A percentile compares a stretch with the other conserved stretches of the same genome.
These are phyloP conservation scores for Prosopis cineraria DNA, from an alignment of 306 rosid genomes.

Conservation along the genomic window DNA sequence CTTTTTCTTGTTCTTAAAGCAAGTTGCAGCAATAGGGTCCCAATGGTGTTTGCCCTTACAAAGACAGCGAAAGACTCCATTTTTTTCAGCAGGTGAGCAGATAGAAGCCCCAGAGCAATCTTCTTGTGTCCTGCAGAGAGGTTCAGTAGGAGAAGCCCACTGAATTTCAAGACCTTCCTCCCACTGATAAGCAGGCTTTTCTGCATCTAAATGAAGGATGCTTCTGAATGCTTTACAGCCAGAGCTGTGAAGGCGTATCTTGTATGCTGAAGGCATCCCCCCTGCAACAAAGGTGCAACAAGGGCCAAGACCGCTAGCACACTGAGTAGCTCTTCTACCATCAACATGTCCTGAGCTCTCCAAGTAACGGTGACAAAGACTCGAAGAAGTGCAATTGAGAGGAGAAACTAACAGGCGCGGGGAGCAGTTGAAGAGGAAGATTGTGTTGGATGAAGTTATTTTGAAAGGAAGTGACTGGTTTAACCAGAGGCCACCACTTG, in stretches of 20 bases:
- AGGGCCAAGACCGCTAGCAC: conserved; percentile 65
- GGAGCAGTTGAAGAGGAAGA: conserved; percentile 81
- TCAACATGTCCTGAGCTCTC: conserved; percentile 67
- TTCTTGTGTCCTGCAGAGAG: conserved; percentile 60
- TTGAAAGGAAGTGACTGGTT: conserved; percentile 92
- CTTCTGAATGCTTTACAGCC: conserved; percentile 92
- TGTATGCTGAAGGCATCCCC: conserved; percentile 89
- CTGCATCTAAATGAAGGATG: conserved; percentile 63
- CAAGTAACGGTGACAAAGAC: conserved; percentile 81
- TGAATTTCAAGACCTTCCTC: conserved; percentile 92
- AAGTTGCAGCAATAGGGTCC: conserved; percentile 61
- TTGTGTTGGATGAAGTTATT: conserved; percentile 80
- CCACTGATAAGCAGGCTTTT: conserved; percentile 69
- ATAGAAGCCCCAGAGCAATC: conserved; percentile 67
- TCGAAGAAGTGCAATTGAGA: conserved; percentile 84
- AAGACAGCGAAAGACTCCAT: conserved; percentile 52
- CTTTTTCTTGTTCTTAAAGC: conserved; percentile 53
- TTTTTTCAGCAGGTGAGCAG: conserved; percentile 45
- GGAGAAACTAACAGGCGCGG: conserved; percentile 90
- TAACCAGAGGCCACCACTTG: conserved; percentile 80
- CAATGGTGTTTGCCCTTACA: conserved; percentile 65
- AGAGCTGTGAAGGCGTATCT: conserved; percentile 83
- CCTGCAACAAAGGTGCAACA: conserved; percentile 91
- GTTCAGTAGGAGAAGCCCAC: conserved; percentile 79
- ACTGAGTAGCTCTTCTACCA: conserved; percentile 45